Evolutionary conservation across 768 basidiomycete species (phyloP), one percentile per base, ranked within the genome.

Genomic region (Mycena capillaripes): DNA sequence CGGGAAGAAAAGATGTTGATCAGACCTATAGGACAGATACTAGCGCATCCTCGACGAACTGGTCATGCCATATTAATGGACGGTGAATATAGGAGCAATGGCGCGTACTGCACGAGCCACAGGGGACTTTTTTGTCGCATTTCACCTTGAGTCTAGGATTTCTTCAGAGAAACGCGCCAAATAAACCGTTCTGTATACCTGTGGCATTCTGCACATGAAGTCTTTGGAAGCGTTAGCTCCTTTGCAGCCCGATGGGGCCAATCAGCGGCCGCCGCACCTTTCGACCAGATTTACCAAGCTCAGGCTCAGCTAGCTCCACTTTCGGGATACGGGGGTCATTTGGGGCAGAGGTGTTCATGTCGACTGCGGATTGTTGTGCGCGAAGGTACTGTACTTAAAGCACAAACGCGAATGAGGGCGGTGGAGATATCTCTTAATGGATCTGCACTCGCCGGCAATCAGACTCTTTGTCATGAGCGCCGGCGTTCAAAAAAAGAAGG

Each of bases 121-220:
- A 70, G 1, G 69, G 72, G 12, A 84, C 17, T 65, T 82, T 81
- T 69, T 85, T 84, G 40, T 84, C 84, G 57, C 83, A 84, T 61
- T 80, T 85, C 21, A 85, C 78, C 66, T 84, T 84, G 68, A 82
- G 74, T 62, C 83, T 84, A 56, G n/a, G 48, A 4, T n/a, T 44
- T 57, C 1, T 27, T 48, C 40, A 71, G 57, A 44, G 8, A 16
- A 30, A 27, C 17, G 27, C 29, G 5, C 25, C 11, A 16, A 58
- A 46, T 19, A 21, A 8, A 19, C 14, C 5, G 4, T 17, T 17
- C 29, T 0, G 11, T 48, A 12, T 11, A 73, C 71, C 71, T 55
- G 10, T 69, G 72, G 32, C 72, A 73, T 69, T 73, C 72, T 23
- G 63, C 62, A 23, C 72, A 73, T 2, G 72, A 69, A 29, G 48